These are phyloP conservation scores for Phoma sp. DNA, from an alignment of 2,329 filamentous ascomycete species.

Conservation along the genomic window DNA sequence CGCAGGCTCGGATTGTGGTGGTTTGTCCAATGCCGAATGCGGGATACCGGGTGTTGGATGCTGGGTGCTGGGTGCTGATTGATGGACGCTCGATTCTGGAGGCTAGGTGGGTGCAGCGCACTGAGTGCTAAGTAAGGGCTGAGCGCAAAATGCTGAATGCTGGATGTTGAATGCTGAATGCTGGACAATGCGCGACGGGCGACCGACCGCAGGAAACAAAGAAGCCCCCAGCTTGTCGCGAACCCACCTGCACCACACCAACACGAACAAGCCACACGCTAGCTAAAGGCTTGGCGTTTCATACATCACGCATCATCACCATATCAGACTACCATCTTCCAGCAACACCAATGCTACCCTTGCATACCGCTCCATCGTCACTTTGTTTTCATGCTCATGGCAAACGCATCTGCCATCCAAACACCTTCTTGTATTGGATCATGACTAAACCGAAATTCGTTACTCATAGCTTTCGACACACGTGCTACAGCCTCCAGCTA, in stretches of 20 bases:
- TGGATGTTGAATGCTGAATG: no score
- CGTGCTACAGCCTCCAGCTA: not conserved
- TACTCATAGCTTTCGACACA: not conserved
- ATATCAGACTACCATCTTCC: not conserved
- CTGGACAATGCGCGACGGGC: no score
- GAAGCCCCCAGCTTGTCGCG: conserved; percentile 20
- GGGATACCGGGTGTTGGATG: no score
- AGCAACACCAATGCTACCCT: no score
- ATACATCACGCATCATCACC: not conserved
- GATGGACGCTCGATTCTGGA: no score
- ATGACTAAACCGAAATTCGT: conserved; percentile 20
- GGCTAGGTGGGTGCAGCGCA: no score
- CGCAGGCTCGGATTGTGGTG: conserved; percentile 26
- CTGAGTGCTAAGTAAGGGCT: no score
- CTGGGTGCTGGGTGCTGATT: no score
- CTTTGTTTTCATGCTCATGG: not conserved
- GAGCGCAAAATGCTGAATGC: no score
- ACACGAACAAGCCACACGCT: conserved; percentile 1
- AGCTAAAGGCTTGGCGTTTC: conserved; percentile 7
- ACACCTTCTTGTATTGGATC: not conserved
- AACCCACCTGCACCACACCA: no score
- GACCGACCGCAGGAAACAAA: conserved; percentile 29
- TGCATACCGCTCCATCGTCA: not conserved
- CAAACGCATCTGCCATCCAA: no score
- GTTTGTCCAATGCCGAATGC: not conserved